phyloP scores from a whole-genome alignment of 2,329 filamentous ascomycete genomes.

The Colletotrichum nymphaeae region DNA sequence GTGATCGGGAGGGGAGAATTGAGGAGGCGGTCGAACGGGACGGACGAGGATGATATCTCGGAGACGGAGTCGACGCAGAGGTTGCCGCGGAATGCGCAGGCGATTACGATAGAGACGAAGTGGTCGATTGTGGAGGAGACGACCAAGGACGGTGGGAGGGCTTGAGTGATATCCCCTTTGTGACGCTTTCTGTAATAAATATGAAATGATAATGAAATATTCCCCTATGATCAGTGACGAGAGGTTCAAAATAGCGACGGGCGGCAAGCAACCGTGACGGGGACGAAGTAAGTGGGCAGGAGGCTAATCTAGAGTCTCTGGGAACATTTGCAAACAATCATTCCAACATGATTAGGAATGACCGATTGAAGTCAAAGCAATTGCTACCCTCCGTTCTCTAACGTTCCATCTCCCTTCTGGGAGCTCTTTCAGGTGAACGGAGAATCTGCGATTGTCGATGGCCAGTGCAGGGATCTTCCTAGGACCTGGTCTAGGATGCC shows the following conservation, averaged over 20 bases:
- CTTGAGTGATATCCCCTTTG: background rate
- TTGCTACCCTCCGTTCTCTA: background rate
- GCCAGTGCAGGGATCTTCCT: background rate
- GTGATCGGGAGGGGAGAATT: background rate
- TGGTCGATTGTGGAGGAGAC: slow-evolving; percentile 24
- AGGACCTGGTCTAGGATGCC: background rate
- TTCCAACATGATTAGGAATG: too few relatives aligned
- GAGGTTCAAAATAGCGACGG: too few relatives aligned
- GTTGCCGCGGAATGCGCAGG: slow-evolving; percentile 18
- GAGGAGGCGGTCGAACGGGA: background rate
- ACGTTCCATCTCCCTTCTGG: background rate
- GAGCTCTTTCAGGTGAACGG: background rate
- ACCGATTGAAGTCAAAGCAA: background rate
- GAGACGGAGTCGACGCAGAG: slow-evolving; percentile 12
- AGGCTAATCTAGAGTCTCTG: too few relatives aligned
- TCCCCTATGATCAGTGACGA: background rate
- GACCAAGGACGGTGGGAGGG: background rate
- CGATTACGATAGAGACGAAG: slow-evolving; percentile 23
- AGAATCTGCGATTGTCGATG: background rate
- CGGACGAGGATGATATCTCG: slow-evolving; percentile 8
- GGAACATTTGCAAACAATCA: too few relatives aligned
- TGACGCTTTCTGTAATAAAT: too few relatives aligned
- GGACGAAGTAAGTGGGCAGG: too few relatives aligned
- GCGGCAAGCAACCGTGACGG: too few relatives aligned
- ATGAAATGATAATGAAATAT: background rate